phyloP scores from a whole-genome alignment of 371 early-diverging fungal genomes.

The Apophysomyces variabilis region DNA sequence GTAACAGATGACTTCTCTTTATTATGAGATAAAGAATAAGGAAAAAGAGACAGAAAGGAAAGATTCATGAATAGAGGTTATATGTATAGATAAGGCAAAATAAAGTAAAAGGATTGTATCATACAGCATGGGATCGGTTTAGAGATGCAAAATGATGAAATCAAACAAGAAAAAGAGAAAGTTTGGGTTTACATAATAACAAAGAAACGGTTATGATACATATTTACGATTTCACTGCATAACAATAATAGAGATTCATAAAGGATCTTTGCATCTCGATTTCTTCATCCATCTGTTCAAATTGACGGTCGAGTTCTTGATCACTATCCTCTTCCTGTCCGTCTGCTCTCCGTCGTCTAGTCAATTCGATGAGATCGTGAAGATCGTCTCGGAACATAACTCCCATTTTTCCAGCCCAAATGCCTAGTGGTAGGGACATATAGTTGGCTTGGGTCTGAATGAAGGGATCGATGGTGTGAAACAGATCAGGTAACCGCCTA shows the following conservation, averaged over 20 bases:
- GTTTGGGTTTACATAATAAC: too few species aligned
- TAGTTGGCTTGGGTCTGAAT: conserved; percentile 29
- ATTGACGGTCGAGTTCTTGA: conserved; percentile 26
- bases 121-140: too few species aligned
- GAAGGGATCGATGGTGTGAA: conserved; percentile 11
- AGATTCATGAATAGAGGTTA: neutral
- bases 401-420: conserved; percentile 52
- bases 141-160: too few species aligned
- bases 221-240: conserved; percentile 22
- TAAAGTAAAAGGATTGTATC: neutral
- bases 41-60: neutral
- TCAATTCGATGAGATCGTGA: conserved; percentile 30
- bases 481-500: conserved; percentile 35
- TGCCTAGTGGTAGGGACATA: conserved; percentile 46
- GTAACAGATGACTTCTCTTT: neutral
- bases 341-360: conserved; percentile 13
- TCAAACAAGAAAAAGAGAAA: too few species aligned
- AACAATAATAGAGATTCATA: conserved; percentile 45
- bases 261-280: conserved; percentile 40
- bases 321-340: conserved; percentile 12
- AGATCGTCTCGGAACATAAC: conserved; percentile 50
- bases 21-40: neutral
- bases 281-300: conserved; percentile 41
- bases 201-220: neutral
- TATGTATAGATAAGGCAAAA: neutral